Evolutionary conservation across 768 basidiomycete genomes (phyloP).

Genomic region (Collybia sordida): DNA sequence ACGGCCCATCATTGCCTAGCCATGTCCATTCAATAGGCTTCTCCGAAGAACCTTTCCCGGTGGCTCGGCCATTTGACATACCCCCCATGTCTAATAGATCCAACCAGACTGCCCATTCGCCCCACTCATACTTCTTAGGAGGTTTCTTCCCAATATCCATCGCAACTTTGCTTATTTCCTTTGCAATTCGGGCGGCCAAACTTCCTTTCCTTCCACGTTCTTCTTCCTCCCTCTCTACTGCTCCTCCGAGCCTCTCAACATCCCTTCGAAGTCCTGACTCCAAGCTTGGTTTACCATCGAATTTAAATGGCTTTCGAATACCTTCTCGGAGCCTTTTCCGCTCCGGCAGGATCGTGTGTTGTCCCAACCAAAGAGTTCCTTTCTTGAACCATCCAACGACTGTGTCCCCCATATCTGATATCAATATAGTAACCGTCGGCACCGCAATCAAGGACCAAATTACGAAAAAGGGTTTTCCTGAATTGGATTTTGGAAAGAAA

Average conservation of each 20-base stretch:
- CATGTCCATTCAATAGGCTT: constrained; percentile 29
- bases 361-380: constrained; percentile 28
- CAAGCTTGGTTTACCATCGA: too few relatives aligned
- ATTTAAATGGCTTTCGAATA: neutral
- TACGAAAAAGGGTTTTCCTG: constrained; percentile 41
- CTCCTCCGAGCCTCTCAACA: constrained; percentile 25
- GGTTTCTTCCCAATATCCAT: constrained; percentile 26
- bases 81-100: constrained; percentile 22
- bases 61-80: constrained; percentile 1
- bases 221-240: constrained; percentile 35
- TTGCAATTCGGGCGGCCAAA: constrained; percentile 26
- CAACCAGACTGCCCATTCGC: constrained; percentile 34
- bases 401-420: constrained; percentile 49
- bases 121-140: constrained; percentile 31
- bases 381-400: constrained; percentile 38
- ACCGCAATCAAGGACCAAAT: constrained; percentile 40
- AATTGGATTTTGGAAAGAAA: constrained; percentile 30
- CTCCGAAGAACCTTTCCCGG: constrained; percentile 4
- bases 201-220: constrained; percentile 21
- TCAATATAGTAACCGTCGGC: constrained; percentile 39
- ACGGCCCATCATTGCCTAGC: constrained; percentile 38
- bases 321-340: constrained; percentile 14
- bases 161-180: constrained; percentile 27
- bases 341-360: constrained; percentile 27
- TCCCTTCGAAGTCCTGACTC: constrained; percentile 15